Conservation (phyloP, 257 asterid genomes). For the Rubia yunnanensis region DNA sequence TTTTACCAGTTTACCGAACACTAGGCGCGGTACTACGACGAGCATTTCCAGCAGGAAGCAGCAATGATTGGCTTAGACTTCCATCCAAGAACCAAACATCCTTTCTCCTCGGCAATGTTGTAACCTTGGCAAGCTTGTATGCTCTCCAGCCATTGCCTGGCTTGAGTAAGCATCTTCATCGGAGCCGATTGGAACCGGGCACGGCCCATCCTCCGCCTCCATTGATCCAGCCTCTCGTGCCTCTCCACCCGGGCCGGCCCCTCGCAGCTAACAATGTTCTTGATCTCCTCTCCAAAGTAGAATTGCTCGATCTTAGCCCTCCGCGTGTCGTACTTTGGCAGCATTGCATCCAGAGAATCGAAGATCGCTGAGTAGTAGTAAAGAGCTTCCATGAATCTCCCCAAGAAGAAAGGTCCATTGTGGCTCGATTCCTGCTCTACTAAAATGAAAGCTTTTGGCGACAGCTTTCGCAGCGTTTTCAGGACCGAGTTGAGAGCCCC, state of each 20-base stretch:
- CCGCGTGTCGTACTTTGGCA: slow-evolving; percentile 64
- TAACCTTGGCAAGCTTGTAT: slow-evolving; percentile 44
- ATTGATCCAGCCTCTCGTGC: slow-evolving; percentile 80
- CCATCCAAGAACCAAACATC: slow-evolving; percentile 70
- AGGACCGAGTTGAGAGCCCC: slow-evolving; percentile 67
- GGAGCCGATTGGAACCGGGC: slow-evolving; percentile 67
- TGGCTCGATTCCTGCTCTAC: slow-evolving; percentile 89
- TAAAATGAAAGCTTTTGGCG: slow-evolving; percentile 50
- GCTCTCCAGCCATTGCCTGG: slow-evolving; percentile 48
- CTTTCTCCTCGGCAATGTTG: slow-evolving; percentile 63
- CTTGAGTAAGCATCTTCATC: slow-evolving; percentile 50
- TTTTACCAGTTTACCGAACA: too few species aligned
- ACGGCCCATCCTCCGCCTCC: slow-evolving; percentile 88
- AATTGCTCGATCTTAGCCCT: slow-evolving; percentile 79
- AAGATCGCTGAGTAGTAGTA: slow-evolving; percentile 74
- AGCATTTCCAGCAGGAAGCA: slow-evolving; percentile 85
- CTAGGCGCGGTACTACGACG: slow-evolving; percentile 2
- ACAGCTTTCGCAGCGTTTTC: slow-evolving; percentile 45
- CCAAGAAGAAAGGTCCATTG: slow-evolving; percentile 74
- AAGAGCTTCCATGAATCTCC: slow-evolving; percentile 78
- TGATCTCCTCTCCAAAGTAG: slow-evolving; percentile 76
- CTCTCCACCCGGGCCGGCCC: slow-evolving; percentile 76
- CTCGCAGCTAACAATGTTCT: slow-evolving; percentile 79
- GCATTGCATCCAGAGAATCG: slow-evolving; percentile 64
- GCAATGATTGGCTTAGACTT: slow-evolving; percentile 69